phyloP scores from a whole-genome alignment of 768 basidiomycete genomes.

The Tricholomella constricta region DNA sequence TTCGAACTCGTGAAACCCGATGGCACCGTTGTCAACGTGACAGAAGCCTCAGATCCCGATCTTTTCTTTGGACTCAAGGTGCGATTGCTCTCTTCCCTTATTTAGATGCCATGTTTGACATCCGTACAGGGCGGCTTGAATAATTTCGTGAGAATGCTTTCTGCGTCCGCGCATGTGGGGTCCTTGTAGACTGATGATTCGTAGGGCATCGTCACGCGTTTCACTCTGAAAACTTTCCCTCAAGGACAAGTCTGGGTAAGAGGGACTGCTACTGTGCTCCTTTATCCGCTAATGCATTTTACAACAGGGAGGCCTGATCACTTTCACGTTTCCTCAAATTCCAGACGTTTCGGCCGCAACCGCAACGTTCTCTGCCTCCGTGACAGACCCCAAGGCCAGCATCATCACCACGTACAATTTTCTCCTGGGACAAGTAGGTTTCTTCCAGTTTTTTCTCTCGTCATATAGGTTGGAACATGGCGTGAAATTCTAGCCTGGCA shows the following conservation, averaged over 20 bases:
- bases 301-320: conserved; percentile 52
- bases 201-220: conserved; percentile 60
- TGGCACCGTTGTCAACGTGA: conserved; percentile 43
- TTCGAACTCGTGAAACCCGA: conserved; percentile 61
- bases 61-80: conserved; percentile 48
- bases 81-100: neutral
- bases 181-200: neutral
- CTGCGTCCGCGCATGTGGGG: neutral
- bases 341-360: conserved; percentile 36
- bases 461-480: neutral
- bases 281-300: neutral
- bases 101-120: neutral
- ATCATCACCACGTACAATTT: conserved; percentile 50
- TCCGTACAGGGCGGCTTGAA: conserved; percentile 57
- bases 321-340: conserved; percentile 24
- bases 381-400: conserved; percentile 52
- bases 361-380: conserved; percentile 38
- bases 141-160: conserved; percentile 44
- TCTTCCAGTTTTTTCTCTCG: neutral
- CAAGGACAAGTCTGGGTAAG: conserved; percentile 64
- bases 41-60: conserved; percentile 32
- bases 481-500: neutral
- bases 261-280: neutral
- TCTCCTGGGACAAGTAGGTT: conserved; percentile 34
- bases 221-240: conserved; percentile 54